These are phyloP conservation scores for Herpotrichia juniperi DNA, from an alignment of 2,329 filamentous ascomycete species.

Conservation along the genomic window DNA sequence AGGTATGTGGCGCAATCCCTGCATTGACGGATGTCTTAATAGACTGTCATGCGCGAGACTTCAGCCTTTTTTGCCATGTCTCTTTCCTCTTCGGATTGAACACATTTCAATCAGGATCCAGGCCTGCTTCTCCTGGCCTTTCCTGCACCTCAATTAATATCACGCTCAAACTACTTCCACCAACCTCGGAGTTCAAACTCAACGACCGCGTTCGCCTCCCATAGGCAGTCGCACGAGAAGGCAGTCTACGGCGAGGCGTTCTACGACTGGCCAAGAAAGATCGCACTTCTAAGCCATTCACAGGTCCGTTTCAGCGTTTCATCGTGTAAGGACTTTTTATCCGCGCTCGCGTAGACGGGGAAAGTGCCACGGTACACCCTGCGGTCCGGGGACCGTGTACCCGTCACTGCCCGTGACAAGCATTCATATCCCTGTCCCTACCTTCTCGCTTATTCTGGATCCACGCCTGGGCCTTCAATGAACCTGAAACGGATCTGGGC, in stretches of 20 bases:
- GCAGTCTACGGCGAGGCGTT: not conserved
- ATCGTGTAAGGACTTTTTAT: not conserved
- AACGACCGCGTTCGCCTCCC: not conserved
- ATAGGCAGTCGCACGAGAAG: not conserved
- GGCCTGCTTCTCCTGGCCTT: not conserved
- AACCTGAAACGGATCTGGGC: not conserved
- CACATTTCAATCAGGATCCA: not conserved
- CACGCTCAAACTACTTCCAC: not conserved
- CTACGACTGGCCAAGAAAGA: not conserved
- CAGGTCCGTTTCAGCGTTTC: not conserved
- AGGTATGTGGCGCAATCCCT: not conserved
- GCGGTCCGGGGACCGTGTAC: not conserved
- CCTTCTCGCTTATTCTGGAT: not conserved
- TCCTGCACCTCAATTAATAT: not conserved
- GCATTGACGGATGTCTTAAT: not conserved
- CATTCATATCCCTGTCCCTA: not conserved
- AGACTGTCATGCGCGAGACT: not conserved
- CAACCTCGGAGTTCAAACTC: no score
- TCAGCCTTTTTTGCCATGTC: not conserved
- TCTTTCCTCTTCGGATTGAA: not conserved
- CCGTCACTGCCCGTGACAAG: no score
- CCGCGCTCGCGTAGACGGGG: no score
- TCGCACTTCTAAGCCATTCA: not conserved
- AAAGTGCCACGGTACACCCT: not conserved
- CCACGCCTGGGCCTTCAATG: not conserved